Percentiles rank a stretch among this genome's conserved stretches.
Evolutionary conservation across 345 rosid genomes (phyloP).

Genomic region (Eutrema japonicum): DNA sequence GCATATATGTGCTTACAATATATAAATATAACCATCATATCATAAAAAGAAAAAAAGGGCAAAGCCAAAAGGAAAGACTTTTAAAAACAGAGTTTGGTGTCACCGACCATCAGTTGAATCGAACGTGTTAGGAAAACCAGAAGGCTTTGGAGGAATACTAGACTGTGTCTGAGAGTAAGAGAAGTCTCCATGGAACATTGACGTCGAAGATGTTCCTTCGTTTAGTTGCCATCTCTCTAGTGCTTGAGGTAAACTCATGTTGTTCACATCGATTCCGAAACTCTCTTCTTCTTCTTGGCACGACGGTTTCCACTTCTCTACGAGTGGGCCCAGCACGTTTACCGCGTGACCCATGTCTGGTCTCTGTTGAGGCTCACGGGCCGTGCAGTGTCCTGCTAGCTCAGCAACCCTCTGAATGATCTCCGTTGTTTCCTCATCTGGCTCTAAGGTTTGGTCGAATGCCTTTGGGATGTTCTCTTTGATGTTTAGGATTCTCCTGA

Average conservation of each 20-base stretch:
- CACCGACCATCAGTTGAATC: constrained; percentile 70
- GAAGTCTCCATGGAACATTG: constrained; percentile 49
- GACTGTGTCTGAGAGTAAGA: constrained; percentile 68
- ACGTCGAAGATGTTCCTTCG: constrained; percentile 61
- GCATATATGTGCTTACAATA: constrained; percentile 28
- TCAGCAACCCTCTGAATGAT: constrained; percentile 72
- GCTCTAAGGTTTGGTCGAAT: constrained; percentile 60
- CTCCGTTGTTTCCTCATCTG: constrained; percentile 66
- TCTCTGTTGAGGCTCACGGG: constrained; percentile 76
- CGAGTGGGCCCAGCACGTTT: constrained; percentile 68
- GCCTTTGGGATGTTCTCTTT: constrained; percentile 69
- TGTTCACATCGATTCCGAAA: constrained; percentile 61
- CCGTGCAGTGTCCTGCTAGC: constrained; percentile 93
- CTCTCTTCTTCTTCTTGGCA: constrained; percentile 67
- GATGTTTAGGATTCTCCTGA: constrained; percentile 63
- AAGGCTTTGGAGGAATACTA: constrained; percentile 66
- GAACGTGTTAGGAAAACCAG: constrained; percentile 66
- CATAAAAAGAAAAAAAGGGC: not conserved
- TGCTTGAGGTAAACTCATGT: constrained; percentile 86
- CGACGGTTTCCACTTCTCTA: constrained; percentile 90
- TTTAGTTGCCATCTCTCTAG: constrained; percentile 87
- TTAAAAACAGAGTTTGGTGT: constrained; percentile 24
- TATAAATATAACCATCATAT: constrained; percentile 27
- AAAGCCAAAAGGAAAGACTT: not conserved
- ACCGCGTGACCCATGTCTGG: constrained; percentile 96